phyloP scores from a whole-genome alignment of 441 rosid genomes.

The Gossypium trilobum region DNA sequence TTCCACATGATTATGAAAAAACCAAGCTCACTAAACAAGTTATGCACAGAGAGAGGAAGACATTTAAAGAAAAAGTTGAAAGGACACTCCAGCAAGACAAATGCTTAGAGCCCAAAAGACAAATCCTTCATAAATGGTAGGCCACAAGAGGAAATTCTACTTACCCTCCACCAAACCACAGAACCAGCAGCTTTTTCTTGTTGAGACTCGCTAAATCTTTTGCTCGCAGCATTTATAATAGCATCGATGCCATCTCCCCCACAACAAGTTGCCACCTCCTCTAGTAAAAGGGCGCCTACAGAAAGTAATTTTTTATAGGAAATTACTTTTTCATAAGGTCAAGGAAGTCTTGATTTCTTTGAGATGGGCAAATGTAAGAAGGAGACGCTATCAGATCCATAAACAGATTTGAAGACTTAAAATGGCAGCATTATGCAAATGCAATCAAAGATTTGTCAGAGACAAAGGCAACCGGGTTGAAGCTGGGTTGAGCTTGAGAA shows the following conservation, averaged over 20 bases:
- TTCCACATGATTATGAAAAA: neutral
- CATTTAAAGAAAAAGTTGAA: neutral
- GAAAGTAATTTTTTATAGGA: constrained; percentile 21
- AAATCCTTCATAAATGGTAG: neutral
- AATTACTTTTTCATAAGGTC: constrained; percentile 3
- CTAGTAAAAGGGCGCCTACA: constrained; percentile 75
- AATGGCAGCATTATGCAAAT: neutral
- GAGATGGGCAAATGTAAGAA: neutral
- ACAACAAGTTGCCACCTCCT: constrained; percentile 67
- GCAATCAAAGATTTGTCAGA: neutral
- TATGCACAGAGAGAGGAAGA: neutral
- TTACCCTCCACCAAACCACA: constrained; percentile 81
- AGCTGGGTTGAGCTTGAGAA: neutral
- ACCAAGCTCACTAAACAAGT: neutral
- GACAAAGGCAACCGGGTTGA: neutral
- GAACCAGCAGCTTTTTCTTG: constrained; percentile 67
- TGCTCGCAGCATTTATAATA: constrained; percentile 53
- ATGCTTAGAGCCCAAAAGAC: constrained; percentile 3
- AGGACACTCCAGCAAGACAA: neutral
- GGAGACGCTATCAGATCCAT: neutral
- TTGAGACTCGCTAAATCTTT: constrained; percentile 65
- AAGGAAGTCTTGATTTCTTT: neutral
- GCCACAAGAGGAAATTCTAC: constrained; percentile 23
- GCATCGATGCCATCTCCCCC: constrained; percentile 70
- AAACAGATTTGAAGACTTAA: neutral